Base-by-base conservation (phyloP, 164 flowering plant species). In the Chimonanthus praecox region DNA sequence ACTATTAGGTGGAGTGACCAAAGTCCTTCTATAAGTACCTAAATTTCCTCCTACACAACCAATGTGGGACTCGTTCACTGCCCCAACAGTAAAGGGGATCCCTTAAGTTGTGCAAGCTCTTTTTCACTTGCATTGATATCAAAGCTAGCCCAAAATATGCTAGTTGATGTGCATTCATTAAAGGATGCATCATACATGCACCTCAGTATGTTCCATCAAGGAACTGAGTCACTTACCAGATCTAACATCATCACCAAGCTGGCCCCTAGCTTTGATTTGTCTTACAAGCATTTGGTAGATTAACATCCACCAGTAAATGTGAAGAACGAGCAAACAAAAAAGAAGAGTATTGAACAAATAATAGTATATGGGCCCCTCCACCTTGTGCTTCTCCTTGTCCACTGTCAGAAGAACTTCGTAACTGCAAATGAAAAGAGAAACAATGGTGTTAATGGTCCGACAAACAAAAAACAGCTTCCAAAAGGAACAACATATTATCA, bases 251-350 rank as follows among this genome's bases (percentile, higher is more conserved):
- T 94, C 99, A 69, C 97, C 85, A 70, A 94, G 76, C 68, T 83
- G 78, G 47, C 99, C 99, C 78, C 91, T 86, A 9, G 89, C 90
- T 80, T 86, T 86, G 74, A 95, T 81, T 90, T 95, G 98, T 70
- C 87, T 87, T 18, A 90, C 92, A 61, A 95, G 91, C 98, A 95
- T 95, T 78, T 97, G 86, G 65, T 74, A 86, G 58, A 95, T 95
- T 79, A 95, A 72, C 71, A 88, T 84, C 94, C 92, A 92, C 99
- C 99, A 94, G 73, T 90, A 95, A 76, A 95, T 84, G 65, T 93
- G 91, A 80, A 95, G 90, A 81, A 92, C 90, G 71, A 95, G 92
- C 84, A 94, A 83, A 84, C 90, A 88, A 77, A 71, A 84, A 11
- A 93, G 91, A 66, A 95, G 95, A 51, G 88, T 77, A 74, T 95